Evolutionary conservation across 2,329 filamentous ascomycete genomes (phyloP), one percentile per base, ranked within the genome.

Genomic region (Claviceps lovelessii): DNA sequence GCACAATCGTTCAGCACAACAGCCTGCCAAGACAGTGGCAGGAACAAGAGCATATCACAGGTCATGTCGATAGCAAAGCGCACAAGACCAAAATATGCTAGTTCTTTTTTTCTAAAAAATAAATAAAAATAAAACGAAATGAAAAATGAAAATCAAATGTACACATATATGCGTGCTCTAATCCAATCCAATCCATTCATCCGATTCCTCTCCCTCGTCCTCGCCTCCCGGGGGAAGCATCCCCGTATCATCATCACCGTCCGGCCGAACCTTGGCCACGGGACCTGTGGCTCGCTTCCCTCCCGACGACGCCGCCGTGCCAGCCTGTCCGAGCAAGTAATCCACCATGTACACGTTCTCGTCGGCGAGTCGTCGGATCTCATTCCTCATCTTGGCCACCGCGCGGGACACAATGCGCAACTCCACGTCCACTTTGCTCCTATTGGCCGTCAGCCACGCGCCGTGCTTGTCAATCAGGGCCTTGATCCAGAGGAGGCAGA

Each of bases 401-500:
- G 88, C 90, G 58, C 90, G 82, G 57, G 89, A 84, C 8, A 96
- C 84, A 37, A 89, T 80, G 41, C 93, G 79, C 59, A 97, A 73
- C 69, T 97, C 93, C 2, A 91, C 80, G 42, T 91, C 89, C 39
- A 93, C 83, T 61, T 86, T 84, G 53, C 80, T 85, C 28, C 85
- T 78, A 67, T 91, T 86, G 41, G 90, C 86, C 56, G 88, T 86
- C 62, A 98, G 77, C 76, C 86, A 91, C 28, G 85, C 78, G 39
- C 93, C 93, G 67, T 97, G 91, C 62, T 83, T 83, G 62, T 86
- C 85, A 56, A 97, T 75, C 39, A 86, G 72, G 1, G 88, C 83
- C 68, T 93, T 88, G 64, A 96, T 86, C 93, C 93, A 98, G 9
- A 91, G 73, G 48, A 98, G 73, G 63, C 93, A 95, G 70, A 97